phyloP scores from a whole-genome alignment of 768 basidiomycete species.

The Tulasnella sp. region DNA sequence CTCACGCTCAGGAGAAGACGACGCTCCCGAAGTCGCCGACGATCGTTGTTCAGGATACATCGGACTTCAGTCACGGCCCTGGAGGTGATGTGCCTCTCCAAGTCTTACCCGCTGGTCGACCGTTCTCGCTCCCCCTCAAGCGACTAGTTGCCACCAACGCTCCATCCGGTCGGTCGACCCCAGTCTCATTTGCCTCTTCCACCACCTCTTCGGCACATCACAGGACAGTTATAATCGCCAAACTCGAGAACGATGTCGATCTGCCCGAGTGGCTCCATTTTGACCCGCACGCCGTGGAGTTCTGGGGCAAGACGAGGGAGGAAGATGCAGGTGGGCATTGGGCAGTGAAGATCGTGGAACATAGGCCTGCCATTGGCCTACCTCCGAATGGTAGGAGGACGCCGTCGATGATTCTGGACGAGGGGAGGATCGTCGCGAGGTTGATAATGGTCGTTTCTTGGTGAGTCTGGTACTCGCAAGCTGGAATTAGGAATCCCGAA shows the following conservation, averaged over 20 bases:
- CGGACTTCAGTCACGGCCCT: background rate
- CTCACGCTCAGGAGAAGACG: no score
- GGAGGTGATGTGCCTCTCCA: conserved; percentile 2
- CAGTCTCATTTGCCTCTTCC: background rate
- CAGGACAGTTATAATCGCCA: background rate
- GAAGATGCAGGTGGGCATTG: background rate
- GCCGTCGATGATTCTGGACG: background rate
- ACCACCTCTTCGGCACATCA: background rate
- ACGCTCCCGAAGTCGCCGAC: conserved; percentile 1
- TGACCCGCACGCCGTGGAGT: conserved; percentile 1
- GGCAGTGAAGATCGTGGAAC: background rate
- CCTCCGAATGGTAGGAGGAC: background rate
- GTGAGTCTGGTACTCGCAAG: no score
- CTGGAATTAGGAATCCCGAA: no score
- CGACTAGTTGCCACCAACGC: background rate
- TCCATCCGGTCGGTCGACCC: conserved; percentile 3
- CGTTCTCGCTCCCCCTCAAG: background rate
- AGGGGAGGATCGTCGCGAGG: background rate
- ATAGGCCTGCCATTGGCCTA: no score
- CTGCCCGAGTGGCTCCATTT: conserved; percentile 3
- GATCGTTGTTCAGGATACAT: conserved; percentile 5
- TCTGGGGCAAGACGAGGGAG: background rate
- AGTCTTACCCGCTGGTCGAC: background rate
- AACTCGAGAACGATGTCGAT: background rate
- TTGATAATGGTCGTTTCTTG: conserved; percentile 4